Base-by-base conservation (phyloP, 306 rosid species). In the Cicer cuneatum region DNA sequence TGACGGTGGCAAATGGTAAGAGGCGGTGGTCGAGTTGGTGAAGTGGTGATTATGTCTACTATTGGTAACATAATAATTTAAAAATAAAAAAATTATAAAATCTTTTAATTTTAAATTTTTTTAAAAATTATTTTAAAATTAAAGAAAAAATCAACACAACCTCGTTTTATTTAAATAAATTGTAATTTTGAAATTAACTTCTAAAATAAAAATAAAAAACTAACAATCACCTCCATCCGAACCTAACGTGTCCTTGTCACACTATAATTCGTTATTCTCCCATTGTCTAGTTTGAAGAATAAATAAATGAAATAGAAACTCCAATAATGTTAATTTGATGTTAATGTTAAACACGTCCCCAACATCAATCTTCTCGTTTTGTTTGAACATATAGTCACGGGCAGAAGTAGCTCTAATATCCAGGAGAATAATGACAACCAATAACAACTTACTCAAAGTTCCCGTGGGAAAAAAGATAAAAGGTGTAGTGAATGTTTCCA, bases 371-470 rank as follows among this genome's bases (percentile, higher is more conserved):
- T 9, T 37, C 16, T 21, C 37, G 8, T 16, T 65, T 65, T 65
- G 53, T 41, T 65, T 42, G 51, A 41, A 41, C 52, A 18, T 39
- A 42, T 15, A 42, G 37, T 65, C 70, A 65, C 70, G 70, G 70
- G 70, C 14, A 18, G 10, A 64, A 41, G 47, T 64, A 64, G 70
- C 70, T 65, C 14, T 41, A 65, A 35, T 65, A 5, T 64, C 10
- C 5, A 41, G 2, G 35, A 18, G 70, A 65, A 65, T 16, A 65
- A 65, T 1, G 37, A 65, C 70, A 65, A 42, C 15, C 1, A 10
- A 47, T 47, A 6, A 29, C 9, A 47, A 47, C 52, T 13, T 41
- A 63, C 29, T 8, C 18, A 63, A 9, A 10, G 35, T 63, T 39
- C 69, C 40, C 69, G 47, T 63, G 47, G 16, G 13, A 63, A 15